Conservation (phyloP, 169 alveolate species). For the Miamiensis avidus region DNA sequence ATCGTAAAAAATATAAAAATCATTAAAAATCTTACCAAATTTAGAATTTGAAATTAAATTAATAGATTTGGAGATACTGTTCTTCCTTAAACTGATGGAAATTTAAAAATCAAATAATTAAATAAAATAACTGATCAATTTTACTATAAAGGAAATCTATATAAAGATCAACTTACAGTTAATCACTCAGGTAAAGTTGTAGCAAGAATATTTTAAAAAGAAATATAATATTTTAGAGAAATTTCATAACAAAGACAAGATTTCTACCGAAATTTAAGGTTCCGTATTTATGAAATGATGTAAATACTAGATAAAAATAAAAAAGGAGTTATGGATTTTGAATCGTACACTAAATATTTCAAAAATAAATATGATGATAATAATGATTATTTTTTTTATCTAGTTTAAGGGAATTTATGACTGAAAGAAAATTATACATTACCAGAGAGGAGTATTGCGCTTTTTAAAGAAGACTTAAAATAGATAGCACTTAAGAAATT, state of each 20-base stretch:
- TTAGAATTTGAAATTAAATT: too few relatives aligned
- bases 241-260: background rate
- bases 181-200: background rate
- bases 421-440: too few relatives aligned
- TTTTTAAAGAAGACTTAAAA: background rate
- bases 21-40: background rate
- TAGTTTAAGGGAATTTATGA: background rate
- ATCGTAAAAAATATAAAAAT: background rate
- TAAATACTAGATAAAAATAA: too few relatives aligned
- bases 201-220: background rate
- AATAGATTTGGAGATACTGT: background rate
- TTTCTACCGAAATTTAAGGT: background rate
- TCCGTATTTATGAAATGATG: background rate
- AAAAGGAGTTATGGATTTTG: background rate
- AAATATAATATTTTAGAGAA: background rate
- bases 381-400: background rate
- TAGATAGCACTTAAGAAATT: background rate
- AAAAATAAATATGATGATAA: too few relatives aligned
- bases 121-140: background rate
- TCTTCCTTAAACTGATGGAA: background rate
- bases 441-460: background rate
- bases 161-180: background rate
- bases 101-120: too few relatives aligned
- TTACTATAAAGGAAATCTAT: background rate
- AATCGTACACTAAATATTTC: background rate